Percentiles rank a stretch among this genome's conserved stretches.
These are phyloP conservation scores for Solanum clarkiae DNA, from an alignment of 257 asterid genomes.

Conservation along the genomic window DNA sequence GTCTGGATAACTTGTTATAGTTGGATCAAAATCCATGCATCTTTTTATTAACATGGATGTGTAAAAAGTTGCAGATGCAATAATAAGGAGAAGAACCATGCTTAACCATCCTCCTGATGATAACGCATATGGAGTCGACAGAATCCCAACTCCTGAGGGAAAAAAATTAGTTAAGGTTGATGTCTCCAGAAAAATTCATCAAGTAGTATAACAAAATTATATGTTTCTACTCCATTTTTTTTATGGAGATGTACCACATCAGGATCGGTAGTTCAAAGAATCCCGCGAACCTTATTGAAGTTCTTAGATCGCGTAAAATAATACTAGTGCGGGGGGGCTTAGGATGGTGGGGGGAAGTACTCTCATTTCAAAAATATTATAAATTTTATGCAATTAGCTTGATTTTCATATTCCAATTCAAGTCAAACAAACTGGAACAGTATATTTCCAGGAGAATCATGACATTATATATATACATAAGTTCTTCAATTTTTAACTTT, in stretches of 20 bases:
- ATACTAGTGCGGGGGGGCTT: too few species aligned
- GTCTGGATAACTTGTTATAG: slow-evolving; percentile 56
- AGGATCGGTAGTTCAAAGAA: too few species aligned
- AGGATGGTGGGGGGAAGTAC: too few species aligned
- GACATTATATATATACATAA: not conserved
- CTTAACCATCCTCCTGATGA: slow-evolving; percentile 87
- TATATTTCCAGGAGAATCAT: not conserved
- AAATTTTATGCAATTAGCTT: not conserved
- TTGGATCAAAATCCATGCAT: slow-evolving; percentile 76
- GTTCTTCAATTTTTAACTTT: not conserved
- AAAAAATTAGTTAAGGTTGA: not conserved
- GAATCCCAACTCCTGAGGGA: slow-evolving; percentile 66
- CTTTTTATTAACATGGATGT: slow-evolving; percentile 55
- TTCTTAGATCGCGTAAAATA: too few species aligned
- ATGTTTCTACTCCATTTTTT: too few species aligned
- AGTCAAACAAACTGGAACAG: not conserved
- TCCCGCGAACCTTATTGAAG: too few species aligned
- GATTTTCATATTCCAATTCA: not conserved
- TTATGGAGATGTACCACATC: too few species aligned
- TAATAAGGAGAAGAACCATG: slow-evolving; percentile 42
- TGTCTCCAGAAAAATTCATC: not conserved
- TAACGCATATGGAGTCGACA: slow-evolving; percentile 73
- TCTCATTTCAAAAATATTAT: too few species aligned
- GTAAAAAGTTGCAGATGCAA: slow-evolving; percentile 55
- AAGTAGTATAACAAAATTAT: too few species aligned